Percentiles rank a stretch among this genome's conserved stretches.
Evolutionary conservation across 257 asterid species (phyloP).

Genomic region (Agastache rugosa): DNA sequence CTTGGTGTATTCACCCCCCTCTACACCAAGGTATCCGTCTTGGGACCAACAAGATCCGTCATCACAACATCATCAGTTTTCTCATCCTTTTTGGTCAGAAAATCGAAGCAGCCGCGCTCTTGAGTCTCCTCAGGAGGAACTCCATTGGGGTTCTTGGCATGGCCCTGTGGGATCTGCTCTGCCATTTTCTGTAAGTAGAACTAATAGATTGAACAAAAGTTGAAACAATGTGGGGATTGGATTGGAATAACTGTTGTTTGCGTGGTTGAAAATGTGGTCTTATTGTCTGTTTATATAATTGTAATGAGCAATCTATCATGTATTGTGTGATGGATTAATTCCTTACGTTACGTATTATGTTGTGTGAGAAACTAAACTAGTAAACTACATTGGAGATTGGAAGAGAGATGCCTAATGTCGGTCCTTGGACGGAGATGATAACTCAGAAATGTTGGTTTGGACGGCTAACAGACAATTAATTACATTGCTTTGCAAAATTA

Average conservation of each 20-base stretch:
- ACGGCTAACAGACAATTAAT: too few species aligned
- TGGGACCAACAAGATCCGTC: too few species aligned
- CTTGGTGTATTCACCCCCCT: too few species aligned
- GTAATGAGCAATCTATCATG: background rate
- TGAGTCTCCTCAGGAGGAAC: slow-evolving; percentile 26
- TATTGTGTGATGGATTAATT: background rate
- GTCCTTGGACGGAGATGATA: slow-evolving; percentile 30
- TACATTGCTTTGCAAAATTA: too few species aligned
- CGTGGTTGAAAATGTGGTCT: slow-evolving; percentile 22
- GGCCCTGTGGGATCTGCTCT: slow-evolving; percentile 36
- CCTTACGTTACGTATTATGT: background rate
- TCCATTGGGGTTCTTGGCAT: slow-evolving; percentile 18
- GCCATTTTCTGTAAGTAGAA: slow-evolving; percentile 34
- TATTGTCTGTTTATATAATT: slow-evolving; percentile 30
- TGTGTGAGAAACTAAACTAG: background rate
- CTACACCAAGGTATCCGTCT: too few species aligned
- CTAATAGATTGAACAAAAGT: background rate
- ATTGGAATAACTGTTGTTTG: background rate
- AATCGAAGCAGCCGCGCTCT: slow-evolving; percentile 39
- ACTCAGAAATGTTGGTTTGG: slow-evolving; percentile 51
- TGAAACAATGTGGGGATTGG: background rate
- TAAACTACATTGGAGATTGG: slow-evolving; percentile 21
- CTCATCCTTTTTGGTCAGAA: slow-evolving; percentile 42
- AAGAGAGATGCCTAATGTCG: slow-evolving; percentile 21
- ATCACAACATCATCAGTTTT: slow-evolving; percentile 38